Base-by-base conservation (phyloP, 805 yeast genomes). In the Ogataea methylovora region DNA sequence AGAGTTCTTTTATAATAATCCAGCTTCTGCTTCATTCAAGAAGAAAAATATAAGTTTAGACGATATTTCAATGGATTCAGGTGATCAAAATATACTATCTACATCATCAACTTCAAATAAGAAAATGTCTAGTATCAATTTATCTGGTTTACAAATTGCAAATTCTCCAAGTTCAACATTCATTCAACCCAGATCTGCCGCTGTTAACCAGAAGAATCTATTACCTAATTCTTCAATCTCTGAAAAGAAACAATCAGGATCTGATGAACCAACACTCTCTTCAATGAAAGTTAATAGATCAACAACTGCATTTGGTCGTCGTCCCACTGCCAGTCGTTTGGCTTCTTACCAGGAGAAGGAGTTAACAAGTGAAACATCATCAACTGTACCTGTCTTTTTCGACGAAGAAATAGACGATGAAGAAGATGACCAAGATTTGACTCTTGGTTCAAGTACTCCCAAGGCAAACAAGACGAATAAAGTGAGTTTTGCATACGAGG, bases 1-100 rank as follows among this genome's bases (percentile, higher is more conserved):
- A 43, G 78, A 73, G 29, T 73, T 74, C 45, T 75, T 76, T 46
- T 63, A 64, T 37, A 54, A 58, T 32, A 54, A 52, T 33, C 60
- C 61, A 22, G 42, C 42, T 26, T 42, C 10, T 35, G 32, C 49
- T 12, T 25, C 36, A 4, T 34, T 37, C 39, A 32, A 17, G 37
- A 29, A 36, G 41, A n/a, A n/a, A n/a, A n/a, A n/a, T n/a, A n/a
- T n/a, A n/a, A n/a, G n/a, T n/a, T n/a, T n/a, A n/a, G n/a, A n/a
- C n/a, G n/a, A n/a, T n/a, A n/a, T n/a, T n/a, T n/a, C n/a, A n/a
- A n/a, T n/a, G n/a, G n/a, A n/a, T n/a, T n/a, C n/a, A n/a, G n/a
- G n/a, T n/a, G n/a, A n/a, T n/a, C n/a, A n/a, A n/a, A n/a, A n/a
- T n/a, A n/a, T n/a, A n/a, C n/a, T n/a, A n/a, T n/a, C n/a, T 13